phyloP scores from a whole-genome alignment of 2,329 filamentous ascomycete species.

The Colletotrichum camelliae region DNA sequence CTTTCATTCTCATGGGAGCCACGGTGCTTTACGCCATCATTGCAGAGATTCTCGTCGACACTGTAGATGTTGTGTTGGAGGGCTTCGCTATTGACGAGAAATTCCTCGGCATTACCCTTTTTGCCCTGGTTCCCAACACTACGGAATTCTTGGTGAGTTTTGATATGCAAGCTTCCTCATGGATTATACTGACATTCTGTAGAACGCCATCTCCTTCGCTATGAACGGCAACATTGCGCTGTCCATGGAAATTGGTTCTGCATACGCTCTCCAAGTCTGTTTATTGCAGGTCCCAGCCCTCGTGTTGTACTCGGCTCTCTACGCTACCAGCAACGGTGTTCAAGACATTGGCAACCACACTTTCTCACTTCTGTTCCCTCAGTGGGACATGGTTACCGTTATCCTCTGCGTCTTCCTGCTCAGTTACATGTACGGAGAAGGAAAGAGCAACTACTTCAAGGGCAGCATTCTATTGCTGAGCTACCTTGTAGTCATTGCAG shows the following conservation, averaged over 20 bases:
- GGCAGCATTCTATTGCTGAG: constrained; percentile 92
- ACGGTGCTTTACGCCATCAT: constrained; percentile 96
- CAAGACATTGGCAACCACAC: constrained; percentile 61
- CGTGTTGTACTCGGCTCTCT: constrained; percentile 87
- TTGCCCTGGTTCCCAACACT: constrained; percentile 96
- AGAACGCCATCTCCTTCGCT: constrained; percentile 98
- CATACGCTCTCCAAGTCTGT: constrained; percentile 95
- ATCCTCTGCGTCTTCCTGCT: constrained; percentile 95
- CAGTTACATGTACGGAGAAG: constrained; percentile 97
- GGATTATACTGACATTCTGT: neutral
- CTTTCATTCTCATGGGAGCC: constrained; percentile 85
- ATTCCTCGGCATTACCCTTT: constrained; percentile 94
- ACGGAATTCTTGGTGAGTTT: constrained; percentile 88
- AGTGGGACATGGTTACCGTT: constrained; percentile 98
- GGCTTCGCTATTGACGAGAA: constrained; percentile 95
- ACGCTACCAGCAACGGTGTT: constrained; percentile 40
- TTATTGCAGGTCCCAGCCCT: constrained; percentile 92
- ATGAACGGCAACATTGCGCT: constrained; percentile 99
- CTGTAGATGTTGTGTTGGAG: constrained; percentile 93
- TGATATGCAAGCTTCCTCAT: neutral
- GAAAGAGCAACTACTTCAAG: constrained; percentile 99
- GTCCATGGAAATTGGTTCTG: constrained; percentile 98
- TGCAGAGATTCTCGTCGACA: constrained; percentile 95
- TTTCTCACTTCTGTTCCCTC: constrained; percentile 91
- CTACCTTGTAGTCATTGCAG: constrained; percentile 89